These are phyloP conservation scores for Papiliotrema flavescens DNA, from an alignment of 1,284 basidiomycete species.

Conservation along the genomic window DNA sequence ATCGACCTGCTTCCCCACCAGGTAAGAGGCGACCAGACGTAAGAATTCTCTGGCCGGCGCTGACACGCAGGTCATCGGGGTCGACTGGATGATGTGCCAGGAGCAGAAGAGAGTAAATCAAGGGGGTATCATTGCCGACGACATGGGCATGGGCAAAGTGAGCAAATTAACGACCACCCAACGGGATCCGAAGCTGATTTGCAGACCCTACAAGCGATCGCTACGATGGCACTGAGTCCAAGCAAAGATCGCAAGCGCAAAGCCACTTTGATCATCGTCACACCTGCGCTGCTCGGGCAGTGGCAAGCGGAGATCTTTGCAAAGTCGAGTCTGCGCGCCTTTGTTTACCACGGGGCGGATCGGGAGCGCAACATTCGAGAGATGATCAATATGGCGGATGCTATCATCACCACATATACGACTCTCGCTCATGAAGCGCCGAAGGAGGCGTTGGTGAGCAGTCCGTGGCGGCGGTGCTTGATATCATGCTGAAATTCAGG, in stretches of 20 bases:
- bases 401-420: slow-evolving; percentile 43
- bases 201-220: slow-evolving; percentile 48
- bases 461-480: slow-evolving; percentile 4
- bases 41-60: background rate
- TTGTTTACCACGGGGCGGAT: slow-evolving; percentile 45
- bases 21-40: slow-evolving; percentile 1
- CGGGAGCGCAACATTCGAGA: slow-evolving; percentile 24
- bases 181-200: background rate
- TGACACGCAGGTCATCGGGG: slow-evolving; percentile 30
- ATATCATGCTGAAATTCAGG: slow-evolving; percentile 15
- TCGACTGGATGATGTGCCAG: slow-evolving; percentile 46
- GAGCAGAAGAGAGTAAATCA: slow-evolving; percentile 30
- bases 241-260: slow-evolving; percentile 34
- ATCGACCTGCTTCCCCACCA: slow-evolving; percentile 47
- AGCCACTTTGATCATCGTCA: slow-evolving; percentile 49
- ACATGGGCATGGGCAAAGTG: slow-evolving; percentile 23
- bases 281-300: slow-evolving; percentile 47
- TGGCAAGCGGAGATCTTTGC: slow-evolving; percentile 50
- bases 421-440: slow-evolving; percentile 26
- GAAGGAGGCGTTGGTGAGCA: slow-evolving; percentile 9
- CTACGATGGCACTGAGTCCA: slow-evolving; percentile 38
- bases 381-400: slow-evolving; percentile 44
- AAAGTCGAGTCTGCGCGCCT: slow-evolving; percentile 41
- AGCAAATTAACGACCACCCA: background rate
- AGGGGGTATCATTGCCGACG: slow-evolving; percentile 47